Conservation (phyloP, 1,139 yeast species). For the Yamadazyma triangularis region DNA sequence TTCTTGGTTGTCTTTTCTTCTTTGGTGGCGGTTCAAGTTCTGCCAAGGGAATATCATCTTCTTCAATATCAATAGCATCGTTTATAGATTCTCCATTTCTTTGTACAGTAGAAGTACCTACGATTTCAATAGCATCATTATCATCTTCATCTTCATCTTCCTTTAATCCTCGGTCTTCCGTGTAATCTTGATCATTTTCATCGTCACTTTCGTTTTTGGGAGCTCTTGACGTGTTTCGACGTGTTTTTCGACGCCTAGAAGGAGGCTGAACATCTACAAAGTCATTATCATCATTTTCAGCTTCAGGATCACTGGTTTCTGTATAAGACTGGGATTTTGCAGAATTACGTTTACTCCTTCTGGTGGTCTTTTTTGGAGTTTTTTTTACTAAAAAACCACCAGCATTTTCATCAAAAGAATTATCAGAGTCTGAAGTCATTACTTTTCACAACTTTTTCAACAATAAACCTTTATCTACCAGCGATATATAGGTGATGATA, state of each 20-base stretch:
- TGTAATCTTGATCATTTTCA: slow-evolving; percentile 21
- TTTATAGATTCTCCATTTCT: slow-evolving; percentile 17
- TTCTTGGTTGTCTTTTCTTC: slow-evolving; percentile 18
- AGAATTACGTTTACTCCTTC: slow-evolving; percentile 7
- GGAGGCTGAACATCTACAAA: slow-evolving; percentile 12
- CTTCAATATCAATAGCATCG: slow-evolving; percentile 22
- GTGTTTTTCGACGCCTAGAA: slow-evolving; percentile 15
- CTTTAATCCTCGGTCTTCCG: slow-evolving; percentile 9
- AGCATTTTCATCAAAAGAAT: slow-evolving; percentile 7
- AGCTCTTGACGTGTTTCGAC: slow-evolving; percentile 11
- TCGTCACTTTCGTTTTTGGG: slow-evolving; percentile 12
- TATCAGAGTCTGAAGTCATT: too few relatives aligned
- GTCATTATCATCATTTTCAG: slow-evolving; percentile 16
- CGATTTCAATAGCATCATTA: slow-evolving; percentile 20
- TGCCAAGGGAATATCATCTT: slow-evolving; percentile 24
- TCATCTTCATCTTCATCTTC: slow-evolving; percentile 22
- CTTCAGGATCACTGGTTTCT: slow-evolving; percentile 16
- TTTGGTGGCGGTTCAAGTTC: slow-evolving; percentile 12
- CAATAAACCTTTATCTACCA: too few relatives aligned
- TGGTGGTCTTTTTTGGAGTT: slow-evolving; percentile 8
- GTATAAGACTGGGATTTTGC: slow-evolving; percentile 15
- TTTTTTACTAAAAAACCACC: slow-evolving; percentile 35
- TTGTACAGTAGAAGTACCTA: slow-evolving; percentile 10
- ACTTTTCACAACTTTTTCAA: too few relatives aligned
- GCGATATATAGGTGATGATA: too few relatives aligned